These are phyloP conservation scores for Wallacemonas rigidus DNA, from an alignment of 208 protist species.

Conservation along the genomic window DNA sequence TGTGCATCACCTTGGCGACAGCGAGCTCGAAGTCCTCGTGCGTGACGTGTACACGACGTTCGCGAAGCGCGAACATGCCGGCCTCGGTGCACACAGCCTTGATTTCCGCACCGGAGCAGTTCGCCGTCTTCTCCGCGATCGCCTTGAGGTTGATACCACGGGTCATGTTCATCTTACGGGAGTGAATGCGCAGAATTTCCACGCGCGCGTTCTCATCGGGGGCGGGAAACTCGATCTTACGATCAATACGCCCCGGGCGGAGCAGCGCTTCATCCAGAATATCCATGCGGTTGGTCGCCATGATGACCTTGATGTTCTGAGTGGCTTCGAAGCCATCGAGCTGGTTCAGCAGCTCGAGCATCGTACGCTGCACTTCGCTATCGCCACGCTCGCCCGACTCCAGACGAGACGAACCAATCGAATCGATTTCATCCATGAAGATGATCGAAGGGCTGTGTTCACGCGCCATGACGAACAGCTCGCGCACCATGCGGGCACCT, in stretches of 20 bases:
- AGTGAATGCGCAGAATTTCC: constrained; percentile 99
- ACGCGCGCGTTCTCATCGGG: constrained; percentile 92
- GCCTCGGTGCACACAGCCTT: constrained; percentile 96
- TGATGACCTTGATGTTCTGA: constrained; percentile 99
- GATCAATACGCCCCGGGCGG: constrained; percentile 99
- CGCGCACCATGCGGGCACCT: constrained; percentile 99
- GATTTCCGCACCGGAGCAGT: constrained; percentile 99
- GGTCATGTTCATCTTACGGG: constrained; percentile 99
- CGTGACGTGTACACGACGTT: constrained; percentile 99
- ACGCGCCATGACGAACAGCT: constrained; percentile 99
- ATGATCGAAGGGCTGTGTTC: constrained; percentile 99
- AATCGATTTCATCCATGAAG: constrained; percentile 99
- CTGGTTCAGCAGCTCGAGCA: constrained; percentile 99
- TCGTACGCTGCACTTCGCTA: constrained; percentile 99
- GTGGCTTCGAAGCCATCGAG: constrained; percentile 99
- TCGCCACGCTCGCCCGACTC: constrained; percentile 92
- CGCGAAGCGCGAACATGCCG: constrained; percentile 99
- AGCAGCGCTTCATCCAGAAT: constrained; percentile 99
- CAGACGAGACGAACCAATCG: constrained; percentile 95
- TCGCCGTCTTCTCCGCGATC: constrained; percentile 96
- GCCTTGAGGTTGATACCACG: constrained; percentile 98
- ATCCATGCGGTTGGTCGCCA: constrained; percentile 99
- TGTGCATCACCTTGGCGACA: constrained; percentile 99
- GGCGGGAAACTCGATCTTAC: constrained; percentile 99
- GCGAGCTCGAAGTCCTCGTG: constrained; percentile 99